Percentiles rank a stretch among this genome's conserved stretches.
Evolutionary conservation across 1,139 yeast species (phyloP).

Genomic region (Hansenula anomala): DNA sequence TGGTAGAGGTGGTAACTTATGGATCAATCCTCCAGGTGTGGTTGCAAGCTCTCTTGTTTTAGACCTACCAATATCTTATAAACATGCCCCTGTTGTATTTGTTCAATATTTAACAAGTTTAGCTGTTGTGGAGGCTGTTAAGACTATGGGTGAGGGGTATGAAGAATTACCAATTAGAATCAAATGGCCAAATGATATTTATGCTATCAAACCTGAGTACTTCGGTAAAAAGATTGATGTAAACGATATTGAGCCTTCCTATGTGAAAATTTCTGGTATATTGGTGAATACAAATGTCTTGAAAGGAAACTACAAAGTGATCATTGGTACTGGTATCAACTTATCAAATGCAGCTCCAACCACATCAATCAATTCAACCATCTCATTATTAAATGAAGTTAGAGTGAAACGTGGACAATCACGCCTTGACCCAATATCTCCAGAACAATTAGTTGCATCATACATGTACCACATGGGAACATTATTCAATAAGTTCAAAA

Average conservation of each 20-base stretch:
- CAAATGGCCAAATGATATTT: slow-evolving; percentile 98
- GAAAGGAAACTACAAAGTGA: slow-evolving; percentile 49
- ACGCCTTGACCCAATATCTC: slow-evolving; percentile 44
- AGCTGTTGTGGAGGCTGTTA: slow-evolving; percentile 77
- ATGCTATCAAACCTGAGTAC: slow-evolving; percentile 63
- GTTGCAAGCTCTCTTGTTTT: slow-evolving; percentile 75
- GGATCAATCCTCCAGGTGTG: slow-evolving; percentile 95
- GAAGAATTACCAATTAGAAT: slow-evolving; percentile 72
- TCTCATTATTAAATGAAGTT: slow-evolving; percentile 52
- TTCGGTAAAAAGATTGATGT: slow-evolving; percentile 23
- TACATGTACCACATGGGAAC: slow-evolving; percentile 61
- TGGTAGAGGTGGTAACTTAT: slow-evolving; percentile 91
- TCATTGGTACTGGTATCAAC: slow-evolving; percentile 86
- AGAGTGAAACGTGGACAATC: slow-evolving; percentile 37
- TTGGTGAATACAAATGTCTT: slow-evolving; percentile 74
- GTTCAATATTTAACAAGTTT: slow-evolving; percentile 82
- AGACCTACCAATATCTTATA: slow-evolving; percentile 44
- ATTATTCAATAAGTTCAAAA: slow-evolving; percentile 53
- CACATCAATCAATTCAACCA: slow-evolving; percentile 72
- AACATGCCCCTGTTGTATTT: slow-evolving; percentile 56
- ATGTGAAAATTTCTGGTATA: slow-evolving; percentile 79
- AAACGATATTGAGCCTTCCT: slow-evolving; percentile 40
- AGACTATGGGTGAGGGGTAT: slow-evolving; percentile 61
- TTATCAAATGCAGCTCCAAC: slow-evolving; percentile 88
- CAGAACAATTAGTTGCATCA: slow-evolving; percentile 67